Evolutionary conservation across 1,284 basidiomycete genomes (phyloP), one percentile per base, ranked within the genome.

Genomic region (Cutaneotrichosporon sp.): DNA sequence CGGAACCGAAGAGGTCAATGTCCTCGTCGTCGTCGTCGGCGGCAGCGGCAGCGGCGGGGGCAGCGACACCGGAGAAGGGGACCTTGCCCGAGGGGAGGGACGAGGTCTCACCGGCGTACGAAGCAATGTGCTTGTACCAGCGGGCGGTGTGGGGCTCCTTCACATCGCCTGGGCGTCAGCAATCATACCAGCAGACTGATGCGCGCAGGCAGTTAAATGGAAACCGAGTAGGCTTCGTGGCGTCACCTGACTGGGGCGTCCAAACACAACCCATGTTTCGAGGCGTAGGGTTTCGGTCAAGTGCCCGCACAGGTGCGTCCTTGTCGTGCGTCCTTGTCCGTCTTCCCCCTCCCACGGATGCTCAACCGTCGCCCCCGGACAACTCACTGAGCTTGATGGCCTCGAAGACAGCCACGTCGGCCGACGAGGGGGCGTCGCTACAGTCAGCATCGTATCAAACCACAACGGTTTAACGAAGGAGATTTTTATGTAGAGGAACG

Each of bases 81-180:
- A 80, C 84, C 75, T 87, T 90, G 63, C 90, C 88, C 60, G 90
- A 88, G 49, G 91, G 81, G 61, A 96, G 83, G 61, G 83, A 79
- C 54, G 75, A 79, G 77, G 86, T 84, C 77, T 96, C 90, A 51
- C 83, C 76, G 53, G 81, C 78, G 77, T 87, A 96, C 19, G 93
- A 91, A 64, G 84, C 81, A 77, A 96, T 93, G 79, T 97, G 93
- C 59, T 79, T 83, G 82, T 90, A 96, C 94, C 94, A 99, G 74
- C 96, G 84, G 43, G 86, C 82, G 57, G 85, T 82, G 77, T 92
- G 82, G 56, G 90, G 88, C 78, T 82, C 76, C 49, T 83, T 71
- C 44, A 86, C 81, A 61, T 82, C 79, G 51, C 51, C 54, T 55
- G 41, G 29, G 12, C 16, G 77, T 87, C 34, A 39, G 45, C 24